These are phyloP conservation scores for Cyclostephanos invisitatus DNA, from an alignment of 108 stramenopile species.

Conservation along the genomic window DNA sequence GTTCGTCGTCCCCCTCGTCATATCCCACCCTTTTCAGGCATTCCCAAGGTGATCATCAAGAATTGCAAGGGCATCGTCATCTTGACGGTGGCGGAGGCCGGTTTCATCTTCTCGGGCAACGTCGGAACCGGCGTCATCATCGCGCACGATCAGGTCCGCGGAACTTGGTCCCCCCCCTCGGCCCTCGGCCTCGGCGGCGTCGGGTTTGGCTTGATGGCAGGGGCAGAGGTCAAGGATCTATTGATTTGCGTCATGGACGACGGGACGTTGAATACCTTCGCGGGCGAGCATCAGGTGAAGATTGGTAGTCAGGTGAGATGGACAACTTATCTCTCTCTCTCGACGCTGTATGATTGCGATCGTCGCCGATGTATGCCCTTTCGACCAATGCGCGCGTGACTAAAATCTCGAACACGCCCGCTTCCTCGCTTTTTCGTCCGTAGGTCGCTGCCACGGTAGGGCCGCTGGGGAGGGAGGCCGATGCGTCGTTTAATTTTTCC, in stretches of 20 bases:
- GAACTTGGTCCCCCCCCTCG: conserved; percentile 71
- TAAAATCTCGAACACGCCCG: too few relatives aligned
- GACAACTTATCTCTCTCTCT: too few relatives aligned
- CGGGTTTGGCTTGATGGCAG: conserved; percentile 58
- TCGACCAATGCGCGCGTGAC: too few relatives aligned
- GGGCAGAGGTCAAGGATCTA: conserved; percentile 76
- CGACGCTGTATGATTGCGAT: background rate
- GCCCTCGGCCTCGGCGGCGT: conserved; percentile 68
- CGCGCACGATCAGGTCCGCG: conserved; percentile 48
- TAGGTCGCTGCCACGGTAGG: conserved; percentile 44
- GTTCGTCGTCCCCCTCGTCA: background rate
- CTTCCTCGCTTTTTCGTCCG: background rate
- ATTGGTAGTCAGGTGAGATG: conserved; percentile 46
- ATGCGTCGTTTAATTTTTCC: conserved; percentile 29
- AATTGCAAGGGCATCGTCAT: conserved; percentile 64
- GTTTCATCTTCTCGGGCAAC: conserved; percentile 69
- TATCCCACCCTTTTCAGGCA: background rate
- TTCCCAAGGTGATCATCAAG: conserved; percentile 63
- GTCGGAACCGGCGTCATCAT: conserved; percentile 75
- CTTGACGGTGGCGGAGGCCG: conserved; percentile 74
- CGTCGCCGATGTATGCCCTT: too few relatives aligned
- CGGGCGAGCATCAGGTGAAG: conserved; percentile 33
- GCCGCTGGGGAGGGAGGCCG: conserved; percentile 36
- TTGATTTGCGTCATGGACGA: conserved; percentile 52
- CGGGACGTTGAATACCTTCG: conserved; percentile 28